A percentile compares a stretch with the other conserved stretches of the same genome.
Conservation (phyloP, 2,329 filamentous ascomycete genomes). For the Iodosphaeria phyllophila region DNA sequence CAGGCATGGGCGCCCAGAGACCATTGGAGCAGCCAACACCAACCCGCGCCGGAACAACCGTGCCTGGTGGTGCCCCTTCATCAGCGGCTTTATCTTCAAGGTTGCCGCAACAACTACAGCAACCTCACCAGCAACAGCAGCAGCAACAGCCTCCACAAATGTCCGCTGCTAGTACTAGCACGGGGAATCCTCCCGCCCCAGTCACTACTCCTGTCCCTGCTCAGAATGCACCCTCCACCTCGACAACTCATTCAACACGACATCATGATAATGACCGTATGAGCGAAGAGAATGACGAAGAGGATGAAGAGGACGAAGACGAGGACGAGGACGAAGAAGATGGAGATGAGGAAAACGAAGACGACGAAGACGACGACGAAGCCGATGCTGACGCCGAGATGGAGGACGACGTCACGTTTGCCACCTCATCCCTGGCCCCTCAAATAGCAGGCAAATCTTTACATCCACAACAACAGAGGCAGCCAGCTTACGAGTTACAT, state of each 20-base stretch:
- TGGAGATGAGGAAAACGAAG: too few species aligned
- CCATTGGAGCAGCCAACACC: slow-evolving; percentile 21
- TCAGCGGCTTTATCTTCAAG: not conserved
- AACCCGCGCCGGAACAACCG: slow-evolving; percentile 2
- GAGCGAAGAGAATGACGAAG: too few species aligned
- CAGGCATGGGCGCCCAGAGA: slow-evolving; percentile 30
- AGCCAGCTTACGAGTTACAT: slow-evolving; percentile 23
- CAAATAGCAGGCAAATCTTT: slow-evolving; percentile 18
- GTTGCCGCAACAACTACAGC: slow-evolving; percentile 5
- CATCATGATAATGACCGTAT: too few species aligned
- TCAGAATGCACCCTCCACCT: too few species aligned
- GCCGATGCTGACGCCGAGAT: slow-evolving; percentile 26
- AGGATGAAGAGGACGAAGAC: too few species aligned
- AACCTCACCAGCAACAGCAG: slow-evolving; percentile 7
- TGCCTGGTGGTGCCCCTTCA: not conserved
- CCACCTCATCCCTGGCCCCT: slow-evolving; percentile 24
- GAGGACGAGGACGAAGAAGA: too few species aligned
- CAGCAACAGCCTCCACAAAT: slow-evolving; percentile 6
- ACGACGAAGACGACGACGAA: slow-evolving; percentile 27
- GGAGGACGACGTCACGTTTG: slow-evolving; percentile 38
- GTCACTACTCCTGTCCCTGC: too few species aligned
- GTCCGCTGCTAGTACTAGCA: slow-evolving; percentile 4
- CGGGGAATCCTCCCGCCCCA: too few species aligned
- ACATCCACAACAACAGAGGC: slow-evolving; percentile 12
- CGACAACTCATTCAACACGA: too few species aligned